Evolutionary conservation across 164 flowering plant species (phyloP).

Genomic region (Akebia trifoliata): DNA sequence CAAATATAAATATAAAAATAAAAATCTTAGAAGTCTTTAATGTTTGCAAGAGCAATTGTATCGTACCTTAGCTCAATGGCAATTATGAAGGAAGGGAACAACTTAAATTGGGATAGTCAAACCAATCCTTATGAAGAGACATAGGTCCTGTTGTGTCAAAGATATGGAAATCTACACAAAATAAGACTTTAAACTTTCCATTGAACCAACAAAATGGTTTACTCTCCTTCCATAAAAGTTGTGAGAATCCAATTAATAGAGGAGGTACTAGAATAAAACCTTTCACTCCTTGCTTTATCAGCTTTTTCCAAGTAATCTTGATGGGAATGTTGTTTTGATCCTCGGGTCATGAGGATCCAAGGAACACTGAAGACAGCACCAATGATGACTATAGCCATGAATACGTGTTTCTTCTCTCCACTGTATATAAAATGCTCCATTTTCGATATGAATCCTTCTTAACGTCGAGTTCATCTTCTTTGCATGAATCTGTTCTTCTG

Average conservation of each 20-base stretch:
- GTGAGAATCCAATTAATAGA: conserved; percentile 31
- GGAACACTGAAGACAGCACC: conserved; percentile 16
- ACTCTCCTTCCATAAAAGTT: conserved; percentile 3
- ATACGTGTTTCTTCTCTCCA: conserved; percentile 14
- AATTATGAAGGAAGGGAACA: too few relatives aligned
- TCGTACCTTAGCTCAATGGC: too few relatives aligned
- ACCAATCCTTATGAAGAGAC: too few relatives aligned
- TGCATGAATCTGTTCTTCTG: too few relatives aligned
- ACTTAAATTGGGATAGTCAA: too few relatives aligned
- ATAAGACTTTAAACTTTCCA: neutral
- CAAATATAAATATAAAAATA: too few relatives aligned
- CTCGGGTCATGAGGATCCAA: conserved; percentile 26
- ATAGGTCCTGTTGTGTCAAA: too few relatives aligned
- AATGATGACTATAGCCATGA: conserved; percentile 6
- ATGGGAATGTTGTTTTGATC: conserved; percentile 75
- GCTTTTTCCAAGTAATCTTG: conserved; percentile 94
- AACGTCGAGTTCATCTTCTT: too few relatives aligned
- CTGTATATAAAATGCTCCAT: conserved; percentile 5
- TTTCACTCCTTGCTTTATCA: conserved; percentile 74
- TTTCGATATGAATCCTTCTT: conserved; percentile 1
- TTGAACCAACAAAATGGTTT: neutral
- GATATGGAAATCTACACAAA: too few relatives aligned
- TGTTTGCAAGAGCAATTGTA: too few relatives aligned
- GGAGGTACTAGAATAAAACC: conserved; percentile 59
- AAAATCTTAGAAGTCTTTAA: too few relatives aligned